These are phyloP conservation scores for Fibroporia radiculosa DNA, from an alignment of 768 basidiomycete genomes.

Conservation along the genomic window DNA sequence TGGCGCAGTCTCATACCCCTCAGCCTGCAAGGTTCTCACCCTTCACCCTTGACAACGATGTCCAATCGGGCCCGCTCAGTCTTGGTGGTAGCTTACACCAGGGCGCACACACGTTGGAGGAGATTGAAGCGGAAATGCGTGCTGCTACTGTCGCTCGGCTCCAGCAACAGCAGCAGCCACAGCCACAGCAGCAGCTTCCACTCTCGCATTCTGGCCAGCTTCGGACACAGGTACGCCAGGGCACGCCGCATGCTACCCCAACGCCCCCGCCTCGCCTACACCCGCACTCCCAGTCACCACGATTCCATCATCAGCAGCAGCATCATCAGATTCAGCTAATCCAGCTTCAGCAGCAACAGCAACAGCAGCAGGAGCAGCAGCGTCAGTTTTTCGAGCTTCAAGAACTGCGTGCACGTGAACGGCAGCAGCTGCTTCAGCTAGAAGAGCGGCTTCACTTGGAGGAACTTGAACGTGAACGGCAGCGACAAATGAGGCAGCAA, in stretches of 20 bases:
- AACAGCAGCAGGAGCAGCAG: slow-evolving; percentile 47
- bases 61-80: slow-evolving; percentile 17
- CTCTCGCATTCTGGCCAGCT: slow-evolving; percentile 13
- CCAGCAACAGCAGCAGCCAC: slow-evolving; percentile 13
- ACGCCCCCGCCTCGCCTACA: slow-evolving; percentile 73
- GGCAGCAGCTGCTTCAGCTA: slow-evolving; percentile 20
- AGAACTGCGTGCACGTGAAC: slow-evolving; percentile 49
- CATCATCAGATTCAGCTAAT: slow-evolving; percentile 55
- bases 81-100: slow-evolving; percentile 12
- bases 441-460: slow-evolving; percentile 45
- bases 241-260: slow-evolving; percentile 29
- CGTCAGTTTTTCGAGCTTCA: slow-evolving; percentile 41
- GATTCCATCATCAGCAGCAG: slow-evolving; percentile 71
- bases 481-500: slow-evolving; percentile 20
- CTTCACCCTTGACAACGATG: slow-evolving; percentile 17
- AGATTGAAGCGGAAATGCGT: slow-evolving; percentile 83
- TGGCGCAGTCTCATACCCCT: slow-evolving; percentile 15
- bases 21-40: slow-evolving; percentile 17
- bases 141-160: slow-evolving; percentile 34
- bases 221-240: slow-evolving; percentile 28
- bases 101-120: slow-evolving; percentile 57
- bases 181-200: slow-evolving; percentile 11
- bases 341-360: slow-evolving; percentile 59
- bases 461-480: slow-evolving; percentile 52
- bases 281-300: slow-evolving; percentile 69